Percentiles rank a stretch among this genome's conserved stretches.
These are phyloP conservation scores for Licmophora abbreviata DNA, from an alignment of 108 stramenopile genomes.

Conservation along the genomic window DNA sequence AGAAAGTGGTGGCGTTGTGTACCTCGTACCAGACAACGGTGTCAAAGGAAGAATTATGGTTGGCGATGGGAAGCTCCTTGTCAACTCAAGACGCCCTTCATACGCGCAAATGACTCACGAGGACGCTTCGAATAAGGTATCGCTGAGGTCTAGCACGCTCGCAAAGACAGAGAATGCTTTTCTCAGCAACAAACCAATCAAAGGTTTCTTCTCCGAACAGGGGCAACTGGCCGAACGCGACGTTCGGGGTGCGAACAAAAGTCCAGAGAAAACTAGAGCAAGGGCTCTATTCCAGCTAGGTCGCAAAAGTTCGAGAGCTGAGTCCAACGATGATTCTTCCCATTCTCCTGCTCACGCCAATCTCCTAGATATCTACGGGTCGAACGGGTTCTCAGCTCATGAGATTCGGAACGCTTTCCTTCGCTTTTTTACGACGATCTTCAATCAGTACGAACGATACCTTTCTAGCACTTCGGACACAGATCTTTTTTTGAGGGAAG, in stretches of 20 bases:
- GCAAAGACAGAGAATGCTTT: constrained; percentile 31
- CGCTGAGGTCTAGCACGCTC: not conserved
- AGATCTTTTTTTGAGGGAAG: constrained; percentile 40
- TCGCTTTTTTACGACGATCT: constrained; percentile 66
- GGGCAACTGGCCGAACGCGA: constrained; percentile 14
- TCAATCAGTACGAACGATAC: constrained; percentile 51
- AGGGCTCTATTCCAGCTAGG: too few relatives aligned
- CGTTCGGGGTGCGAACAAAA: too few relatives aligned
- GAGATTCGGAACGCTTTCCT: constrained; percentile 69
- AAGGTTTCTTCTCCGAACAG: constrained; percentile 20
- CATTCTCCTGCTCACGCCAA: not conserved
- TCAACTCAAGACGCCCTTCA: constrained; percentile 19
- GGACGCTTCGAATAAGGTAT: constrained; percentile 2
- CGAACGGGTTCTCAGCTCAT: constrained; percentile 42
- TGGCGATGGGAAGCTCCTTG: constrained; percentile 23
- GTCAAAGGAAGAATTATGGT: constrained; percentile 33
- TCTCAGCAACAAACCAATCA: constrained; percentile 37
- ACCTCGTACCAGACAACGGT: constrained; percentile 32
- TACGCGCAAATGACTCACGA: constrained; percentile 33
- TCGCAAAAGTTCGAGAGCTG: not conserved
- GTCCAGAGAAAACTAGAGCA: too few relatives aligned
- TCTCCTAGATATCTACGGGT: constrained; percentile 7
- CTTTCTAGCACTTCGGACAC: constrained; percentile 11
- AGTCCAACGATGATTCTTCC: not conserved
- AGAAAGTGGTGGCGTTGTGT: constrained; percentile 34